Evolutionary conservation across 768 basidiomycete genomes (phyloP).

Genomic region (Saitozyma sp.): DNA sequence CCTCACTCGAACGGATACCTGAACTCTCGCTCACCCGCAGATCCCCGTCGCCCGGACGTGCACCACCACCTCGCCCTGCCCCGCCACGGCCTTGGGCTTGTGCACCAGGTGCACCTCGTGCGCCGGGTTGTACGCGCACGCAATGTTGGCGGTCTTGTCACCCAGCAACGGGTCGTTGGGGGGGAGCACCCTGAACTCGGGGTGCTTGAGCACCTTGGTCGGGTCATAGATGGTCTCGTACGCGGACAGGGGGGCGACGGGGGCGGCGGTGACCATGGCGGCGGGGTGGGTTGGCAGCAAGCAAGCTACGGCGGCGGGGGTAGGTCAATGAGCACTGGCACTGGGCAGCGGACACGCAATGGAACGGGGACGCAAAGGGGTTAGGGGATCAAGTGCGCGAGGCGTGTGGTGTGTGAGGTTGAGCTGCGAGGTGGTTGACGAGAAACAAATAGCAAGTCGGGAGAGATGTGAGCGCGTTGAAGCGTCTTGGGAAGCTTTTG

Average conservation of each 20-base stretch:
- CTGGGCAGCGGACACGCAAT: too few relatives aligned
- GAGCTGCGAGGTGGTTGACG: too few relatives aligned
- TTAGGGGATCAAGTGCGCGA: too few relatives aligned
- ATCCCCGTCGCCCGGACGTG: conserved; percentile 54
- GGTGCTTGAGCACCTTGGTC: conserved; percentile 43
- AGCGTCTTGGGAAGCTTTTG: too few relatives aligned
- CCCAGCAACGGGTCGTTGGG: conserved; percentile 25
- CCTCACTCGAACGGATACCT: not conserved
- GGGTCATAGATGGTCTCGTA: conserved; percentile 50
- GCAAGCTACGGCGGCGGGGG: too few relatives aligned
- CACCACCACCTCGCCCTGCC: conserved; percentile 47
- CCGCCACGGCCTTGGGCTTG: conserved; percentile 49
- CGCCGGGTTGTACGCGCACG: conserved; percentile 48
- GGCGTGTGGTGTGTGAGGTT: too few relatives aligned
- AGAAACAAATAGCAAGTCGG: too few relatives aligned
- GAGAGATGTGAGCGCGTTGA: too few relatives aligned
- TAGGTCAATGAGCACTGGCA: too few relatives aligned
- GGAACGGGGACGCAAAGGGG: too few relatives aligned
- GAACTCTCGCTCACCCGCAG: conserved; percentile 49
- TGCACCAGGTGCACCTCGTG: conserved; percentile 52
- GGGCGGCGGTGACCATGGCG: too few relatives aligned
- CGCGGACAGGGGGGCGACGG: conserved; percentile 13
- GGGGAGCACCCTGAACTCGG: conserved; percentile 49
- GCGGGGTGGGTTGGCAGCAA: too few relatives aligned
- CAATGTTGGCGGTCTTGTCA: conserved; percentile 46